Evolutionary conservation across 306 rosid species (phyloP).

Genomic region (Cyclanthera cordifolia): DNA sequence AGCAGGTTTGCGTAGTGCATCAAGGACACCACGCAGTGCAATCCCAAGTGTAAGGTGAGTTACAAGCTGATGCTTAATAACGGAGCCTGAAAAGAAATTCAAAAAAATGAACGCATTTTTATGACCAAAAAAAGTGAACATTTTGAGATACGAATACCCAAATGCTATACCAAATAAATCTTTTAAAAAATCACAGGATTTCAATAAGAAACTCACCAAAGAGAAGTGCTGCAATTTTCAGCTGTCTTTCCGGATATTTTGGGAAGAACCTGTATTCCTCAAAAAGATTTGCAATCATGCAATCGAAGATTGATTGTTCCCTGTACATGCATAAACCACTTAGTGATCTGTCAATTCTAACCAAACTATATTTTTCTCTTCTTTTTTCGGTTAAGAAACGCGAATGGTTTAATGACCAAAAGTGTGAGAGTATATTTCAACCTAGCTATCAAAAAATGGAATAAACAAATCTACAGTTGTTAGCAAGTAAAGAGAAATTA

Average conservation of each 20-base stretch:
- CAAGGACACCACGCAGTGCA: conserved; percentile 89
- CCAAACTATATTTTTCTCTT: not conserved
- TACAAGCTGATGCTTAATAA: conserved; percentile 88
- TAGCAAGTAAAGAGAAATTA: not conserved
- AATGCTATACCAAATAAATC: not conserved
- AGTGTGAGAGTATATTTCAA: not conserved
- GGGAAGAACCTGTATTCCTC: conserved; percentile 93
- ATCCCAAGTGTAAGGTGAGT: conserved; percentile 89
- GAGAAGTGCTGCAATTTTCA: conserved; percentile 79
- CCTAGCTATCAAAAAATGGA: not conserved
- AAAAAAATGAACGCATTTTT: not conserved
- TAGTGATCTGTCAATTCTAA: not conserved
- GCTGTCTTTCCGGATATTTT: conserved; percentile 94
- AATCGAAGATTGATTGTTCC: conserved; percentile 73
- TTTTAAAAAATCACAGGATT: not conserved
- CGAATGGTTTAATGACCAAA: not conserved
- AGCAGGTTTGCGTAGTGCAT: conserved; percentile 95
- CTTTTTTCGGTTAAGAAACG: not conserved
- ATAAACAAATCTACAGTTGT: not conserved
- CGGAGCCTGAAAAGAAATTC: conserved; percentile 44
- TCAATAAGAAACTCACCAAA: conserved; percentile 54
- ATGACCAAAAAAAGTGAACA: not conserved
- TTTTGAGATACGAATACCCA: not conserved
- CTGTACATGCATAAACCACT: conserved; percentile 32
- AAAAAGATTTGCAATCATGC: conserved; percentile 88